These are phyloP conservation scores for Citrus trifoliata DNA, from an alignment of 345 rosid genomes.

Conservation along the genomic window DNA sequence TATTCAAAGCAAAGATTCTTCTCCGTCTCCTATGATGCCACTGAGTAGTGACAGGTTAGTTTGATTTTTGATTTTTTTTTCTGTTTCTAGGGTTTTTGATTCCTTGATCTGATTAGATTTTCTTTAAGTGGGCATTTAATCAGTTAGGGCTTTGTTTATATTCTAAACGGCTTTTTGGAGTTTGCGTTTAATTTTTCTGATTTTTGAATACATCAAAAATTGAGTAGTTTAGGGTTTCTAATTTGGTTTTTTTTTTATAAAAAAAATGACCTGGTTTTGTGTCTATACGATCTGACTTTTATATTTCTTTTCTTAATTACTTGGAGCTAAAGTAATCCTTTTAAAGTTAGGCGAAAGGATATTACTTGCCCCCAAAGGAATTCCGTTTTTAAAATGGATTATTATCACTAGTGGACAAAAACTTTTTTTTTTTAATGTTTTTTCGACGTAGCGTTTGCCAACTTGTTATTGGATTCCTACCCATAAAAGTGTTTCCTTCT, in stretches of 20 bases:
- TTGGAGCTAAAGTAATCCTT: slow-evolving; percentile 3
- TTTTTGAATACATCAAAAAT: neutral
- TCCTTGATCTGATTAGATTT: neutral
- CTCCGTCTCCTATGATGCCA: slow-evolving; percentile 29
- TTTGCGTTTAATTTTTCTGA: neutral
- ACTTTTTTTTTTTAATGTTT: neutral
- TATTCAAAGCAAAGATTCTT: neutral
- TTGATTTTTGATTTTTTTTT: neutral
- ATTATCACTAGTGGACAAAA: neutral
- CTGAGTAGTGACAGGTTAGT: slow-evolving; percentile 38
- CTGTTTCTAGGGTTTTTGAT: neutral
- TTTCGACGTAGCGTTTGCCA: no score
- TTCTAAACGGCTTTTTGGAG: neutral
- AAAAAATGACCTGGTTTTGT: neutral
- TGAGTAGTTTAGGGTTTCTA: neutral
- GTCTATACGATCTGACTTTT: neutral
- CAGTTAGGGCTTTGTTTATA: neutral
- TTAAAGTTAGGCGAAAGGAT: neutral
- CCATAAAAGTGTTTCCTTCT: neutral
- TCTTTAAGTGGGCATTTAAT: neutral
- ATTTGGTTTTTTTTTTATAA: neutral
- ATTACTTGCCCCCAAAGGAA: neutral
- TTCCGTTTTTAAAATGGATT: neutral
- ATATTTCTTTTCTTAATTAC: neutral
- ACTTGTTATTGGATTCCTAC: neutral